Evolutionary conservation across 192 early-diverging fungal species (phyloP), one percentile per base, ranked within the genome.

Genomic region (Gaertneriomyces sp.): DNA sequence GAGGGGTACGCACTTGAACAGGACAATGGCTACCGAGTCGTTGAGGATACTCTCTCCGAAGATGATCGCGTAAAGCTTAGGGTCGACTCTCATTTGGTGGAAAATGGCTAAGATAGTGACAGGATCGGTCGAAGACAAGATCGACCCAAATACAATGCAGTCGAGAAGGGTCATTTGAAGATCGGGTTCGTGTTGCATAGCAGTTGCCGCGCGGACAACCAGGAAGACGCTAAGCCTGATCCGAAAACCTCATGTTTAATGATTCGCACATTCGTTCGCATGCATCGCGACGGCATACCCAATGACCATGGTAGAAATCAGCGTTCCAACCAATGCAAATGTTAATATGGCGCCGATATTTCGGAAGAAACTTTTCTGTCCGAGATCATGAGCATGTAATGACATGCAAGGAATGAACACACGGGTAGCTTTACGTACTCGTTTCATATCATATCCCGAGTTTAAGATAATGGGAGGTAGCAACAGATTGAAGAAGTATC

Each of bases 381-480:
- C 8, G 16, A 41, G 11, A 4, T 17, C 47, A 49, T 49, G 47
- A 49, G 16, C 47, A 49, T 16, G 47, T 16, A 49, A 1, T n/a
- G 12, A 49, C 47, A 49, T n/a, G 16, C 47, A 49, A 1, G 47
- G 12, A 33, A 33, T 1, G 25, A 33, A 0, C 25, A 0, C 25
- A 33, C 25, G 25, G 25, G 25, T 33, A n/a, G 7, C 20, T 14
- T n/a, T 49, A 50, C 81, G 58, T 69, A 88, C 89, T 76, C 89
- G 85, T 63, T 97, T 93, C 81, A 98, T 80, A 60, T 93, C 92
- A 71, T 94, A 98, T 9, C 96, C 96, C 42, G 93, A 95, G 71
- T 96, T 93, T 16, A 98, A 80, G 69, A 98, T 97, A 63, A 98
- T 97, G 4, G 96, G 96, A 16, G 96, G 96, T 56, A 98, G 83